Conservation (phyloP, 805 yeast species). For the Babjeviella inositovora region DNA sequence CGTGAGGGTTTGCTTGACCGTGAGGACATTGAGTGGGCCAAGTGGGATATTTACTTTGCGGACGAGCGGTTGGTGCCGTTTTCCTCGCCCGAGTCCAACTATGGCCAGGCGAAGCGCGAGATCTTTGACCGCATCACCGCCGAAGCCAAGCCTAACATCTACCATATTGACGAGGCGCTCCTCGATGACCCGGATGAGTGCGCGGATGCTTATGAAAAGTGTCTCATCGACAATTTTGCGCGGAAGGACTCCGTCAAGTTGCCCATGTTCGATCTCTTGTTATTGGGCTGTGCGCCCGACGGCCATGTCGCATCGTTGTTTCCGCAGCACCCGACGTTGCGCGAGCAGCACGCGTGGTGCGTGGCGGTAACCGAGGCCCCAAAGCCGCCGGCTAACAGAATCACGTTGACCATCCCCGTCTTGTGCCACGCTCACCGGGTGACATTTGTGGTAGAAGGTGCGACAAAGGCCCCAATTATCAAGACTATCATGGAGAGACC, state of each 20-base stretch:
- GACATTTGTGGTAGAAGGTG: conserved; percentile 92
- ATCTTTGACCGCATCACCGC: conserved; percentile 56
- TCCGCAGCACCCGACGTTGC: conserved; percentile 77
- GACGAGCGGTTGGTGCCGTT: conserved; percentile 92
- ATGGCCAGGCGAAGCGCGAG: conserved; percentile 75
- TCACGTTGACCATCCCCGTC: conserved; percentile 86
- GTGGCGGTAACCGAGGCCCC: conserved; percentile 90
- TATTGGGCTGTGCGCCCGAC: conserved; percentile 96
- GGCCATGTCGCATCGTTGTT: conserved; percentile 96
- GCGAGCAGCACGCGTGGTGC: conserved; percentile 92
- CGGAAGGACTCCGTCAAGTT: conserved; percentile 90
- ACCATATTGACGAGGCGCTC: conserved; percentile 66
- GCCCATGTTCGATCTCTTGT: conserved; percentile 83
- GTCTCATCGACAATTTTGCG: conserved; percentile 79
- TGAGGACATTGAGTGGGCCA: conserved; percentile 64
- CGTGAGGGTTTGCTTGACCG: conserved; percentile 73
- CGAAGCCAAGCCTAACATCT: conserved; percentile 50
- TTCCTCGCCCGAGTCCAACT: conserved; percentile 68
- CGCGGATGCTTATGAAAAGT: conserved; percentile 86
- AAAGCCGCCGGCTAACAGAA: conserved; percentile 70
- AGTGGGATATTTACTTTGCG: conserved; percentile 94
- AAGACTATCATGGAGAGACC: conserved; percentile 92
- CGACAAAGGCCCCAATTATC: conserved; percentile 85
- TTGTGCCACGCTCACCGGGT: conserved; percentile 87
- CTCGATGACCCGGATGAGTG: conserved; percentile 78